A percentile compares a stretch with the other conserved stretches of the same genome.
Evolutionary conservation across 345 rosid species (phyloP).

Genomic region (Corymbia maculata): DNA sequence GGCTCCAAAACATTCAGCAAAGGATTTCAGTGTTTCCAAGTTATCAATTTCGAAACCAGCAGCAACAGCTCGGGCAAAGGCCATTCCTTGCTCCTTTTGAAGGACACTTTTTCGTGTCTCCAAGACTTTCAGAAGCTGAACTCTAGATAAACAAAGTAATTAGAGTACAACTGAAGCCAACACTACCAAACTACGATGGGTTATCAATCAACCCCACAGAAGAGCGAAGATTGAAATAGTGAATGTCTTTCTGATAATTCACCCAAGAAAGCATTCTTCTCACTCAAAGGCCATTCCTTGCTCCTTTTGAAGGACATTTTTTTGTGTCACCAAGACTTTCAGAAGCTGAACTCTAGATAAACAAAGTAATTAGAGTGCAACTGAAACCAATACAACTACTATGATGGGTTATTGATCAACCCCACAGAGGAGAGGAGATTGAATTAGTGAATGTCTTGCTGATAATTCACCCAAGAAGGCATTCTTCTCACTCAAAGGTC

Average conservation of each 20-base stretch:
- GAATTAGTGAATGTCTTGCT: background rate
- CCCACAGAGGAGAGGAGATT: background rate
- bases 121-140: conserved; percentile 80
- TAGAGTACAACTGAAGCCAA: background rate
- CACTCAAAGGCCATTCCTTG: conserved; percentile 99
- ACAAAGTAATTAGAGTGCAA: background rate
- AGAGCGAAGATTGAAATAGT: background rate
- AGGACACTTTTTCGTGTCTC: conserved; percentile 71
- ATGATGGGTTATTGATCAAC: background rate
- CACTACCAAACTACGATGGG: background rate
- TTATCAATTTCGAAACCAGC: conserved; percentile 90
- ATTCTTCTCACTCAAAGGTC: background rate
- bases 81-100: conserved; percentile 99
- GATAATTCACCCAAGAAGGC: background rate
- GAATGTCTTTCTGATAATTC: background rate
- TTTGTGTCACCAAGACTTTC: conserved; percentile 85
- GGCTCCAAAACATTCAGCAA: conserved; percentile 87
- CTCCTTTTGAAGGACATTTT: conserved; percentile 74
- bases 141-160: conserved; percentile 26
- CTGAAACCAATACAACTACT: background rate
- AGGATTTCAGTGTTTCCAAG: conserved; percentile 63
- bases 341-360: conserved; percentile 66
- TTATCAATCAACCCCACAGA: background rate
- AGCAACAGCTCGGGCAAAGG: conserved; percentile 98
- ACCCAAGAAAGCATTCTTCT: background rate